Percentiles rank a stretch among this genome's conserved stretches.
These are phyloP conservation scores for Pseudocercospora vitis DNA, from an alignment of 2,329 filamentous ascomycete genomes.

Conservation along the genomic window DNA sequence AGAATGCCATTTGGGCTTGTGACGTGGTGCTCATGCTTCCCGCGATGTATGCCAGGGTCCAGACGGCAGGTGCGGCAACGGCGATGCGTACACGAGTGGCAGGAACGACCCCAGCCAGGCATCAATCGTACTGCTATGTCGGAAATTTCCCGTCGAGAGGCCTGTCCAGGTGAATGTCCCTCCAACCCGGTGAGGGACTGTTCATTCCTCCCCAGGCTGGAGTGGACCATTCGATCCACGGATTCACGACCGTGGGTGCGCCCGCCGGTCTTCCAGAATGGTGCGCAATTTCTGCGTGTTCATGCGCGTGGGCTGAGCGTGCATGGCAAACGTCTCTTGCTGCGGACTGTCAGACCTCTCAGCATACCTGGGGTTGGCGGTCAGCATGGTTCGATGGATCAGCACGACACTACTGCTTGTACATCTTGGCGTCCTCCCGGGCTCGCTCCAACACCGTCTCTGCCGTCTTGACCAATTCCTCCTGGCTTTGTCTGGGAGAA, in stretches of 20 bases:
- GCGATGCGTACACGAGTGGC: no score
- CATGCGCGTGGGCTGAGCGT: neutral
- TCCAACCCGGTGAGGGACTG: no score
- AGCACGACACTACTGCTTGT: neutral
- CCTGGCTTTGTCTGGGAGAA: constrained; percentile 7
- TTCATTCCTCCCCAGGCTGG: no score
- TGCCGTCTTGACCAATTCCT: constrained; percentile 13
- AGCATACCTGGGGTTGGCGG: neutral
- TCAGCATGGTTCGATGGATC: neutral
- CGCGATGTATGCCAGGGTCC: no score
- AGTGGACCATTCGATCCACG: no score
- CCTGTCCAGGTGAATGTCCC: no score
- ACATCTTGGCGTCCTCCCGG: constrained; percentile 15
- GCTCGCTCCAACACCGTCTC: constrained; percentile 15
- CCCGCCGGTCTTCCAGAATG: neutral
- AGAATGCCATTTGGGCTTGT: no score
- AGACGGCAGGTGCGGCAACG: no score
- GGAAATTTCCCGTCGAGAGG: no score
- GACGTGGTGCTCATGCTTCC: no score
- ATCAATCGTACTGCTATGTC: no score
- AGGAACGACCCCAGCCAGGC: no score
- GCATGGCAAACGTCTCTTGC: neutral
- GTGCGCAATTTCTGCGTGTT: neutral
- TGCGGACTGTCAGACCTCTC: constrained; percentile 6
- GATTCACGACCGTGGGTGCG: neutral